Base-by-base conservation (phyloP, 257 asterid species). In the Solanum chiquidenum region DNA sequence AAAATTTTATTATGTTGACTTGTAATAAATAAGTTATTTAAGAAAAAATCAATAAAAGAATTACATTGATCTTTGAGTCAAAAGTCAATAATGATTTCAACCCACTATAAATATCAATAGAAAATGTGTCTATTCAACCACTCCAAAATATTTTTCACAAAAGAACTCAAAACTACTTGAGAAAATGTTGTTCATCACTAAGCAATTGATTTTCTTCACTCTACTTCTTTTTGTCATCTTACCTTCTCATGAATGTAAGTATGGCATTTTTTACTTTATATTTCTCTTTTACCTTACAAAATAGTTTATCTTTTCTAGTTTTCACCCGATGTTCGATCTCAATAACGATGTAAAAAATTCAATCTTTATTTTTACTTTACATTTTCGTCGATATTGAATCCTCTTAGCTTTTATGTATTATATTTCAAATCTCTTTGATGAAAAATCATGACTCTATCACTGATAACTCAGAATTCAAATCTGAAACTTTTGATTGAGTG, bases 401-500 rank as follows among this genome's bases (percentile, higher is more conserved):
- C 64, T 55, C 11, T 55, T 55, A 20, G 5, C 25, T 20, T 58
- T 58, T 58, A 3, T 58, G 5, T 58, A 58, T 58, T 58, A 3
- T 21, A 58, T 58, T 21, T 20, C n/a, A 8, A 58, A 58, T 58
- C 2, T 58, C 12, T 8, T 58, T 8, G 12, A 58, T 58, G 12
- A 58, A 58, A 42, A 58, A 58, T 58, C 2, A 58, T 21, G 62
- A 52, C 23, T 52, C 62, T 52, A 2, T 52, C 1, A 16, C 23
- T 52, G 5, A 58, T 58, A 58, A 20, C 27, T 58, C 5, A 58
- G 1, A 21, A 58, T 58, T 58, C 27, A 21, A 21, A 3, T 58
- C 0, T 58, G 2, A 58, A 21, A 0, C 25, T 5, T 7, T 8
- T 3, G 5, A 58, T 21, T 1, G 1, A 58, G 12, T 11, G 0